Evolutionary conservation across 192 early-diverging fungal genomes (phyloP), one percentile per base, ranked within the genome.

Genomic region (Dimargaris xerosporica): DNA sequence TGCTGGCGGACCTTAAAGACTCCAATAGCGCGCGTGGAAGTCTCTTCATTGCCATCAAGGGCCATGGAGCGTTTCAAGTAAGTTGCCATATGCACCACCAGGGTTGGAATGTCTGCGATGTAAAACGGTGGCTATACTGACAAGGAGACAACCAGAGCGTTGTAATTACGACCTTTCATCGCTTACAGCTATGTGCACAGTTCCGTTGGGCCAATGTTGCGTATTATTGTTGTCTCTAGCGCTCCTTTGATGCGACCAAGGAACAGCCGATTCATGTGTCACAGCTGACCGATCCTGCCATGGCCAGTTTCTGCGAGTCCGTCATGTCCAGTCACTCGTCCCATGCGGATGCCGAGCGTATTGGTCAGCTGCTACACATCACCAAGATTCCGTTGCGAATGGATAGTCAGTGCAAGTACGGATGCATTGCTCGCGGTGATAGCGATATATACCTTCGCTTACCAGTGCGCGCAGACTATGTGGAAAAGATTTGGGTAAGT

Each of bases 331-430:
- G 81, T 26, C 96, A 99, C 71, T 87, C 91, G 5, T 85, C 82
- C 53, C 96, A 99, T 61, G 72, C 72, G 28, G 88, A 93, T 53
- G 77, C 86, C 23, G 83, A 79, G 21, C 67, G 79, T 56, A 93
- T 99, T 73, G 85, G 85, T 30, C 62, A 74, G n/a, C 55, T 82
- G 9, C 71, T 99, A 23, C 84, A 83, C n/a, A 96, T 98, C 65
- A 83, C 82, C 9, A 78, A 79, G 47, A 64, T 79, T 31, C 74
- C 90, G 1, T 77, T 95, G 12, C 83, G 96, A 28, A 96, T 99
- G 90, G 96, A 99, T 73, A 88, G 86, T 64, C 94, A 98, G 76
- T 93, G 91, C 80, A 99, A 99, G 71, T 99, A 99, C 67, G 89
- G 82, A 50, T 80, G 89, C 7, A 72, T 99, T 13, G 79, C 93